Conservation (phyloP, 192 early-diverging fungal species). For the Rhizophagus clarus region DNA sequence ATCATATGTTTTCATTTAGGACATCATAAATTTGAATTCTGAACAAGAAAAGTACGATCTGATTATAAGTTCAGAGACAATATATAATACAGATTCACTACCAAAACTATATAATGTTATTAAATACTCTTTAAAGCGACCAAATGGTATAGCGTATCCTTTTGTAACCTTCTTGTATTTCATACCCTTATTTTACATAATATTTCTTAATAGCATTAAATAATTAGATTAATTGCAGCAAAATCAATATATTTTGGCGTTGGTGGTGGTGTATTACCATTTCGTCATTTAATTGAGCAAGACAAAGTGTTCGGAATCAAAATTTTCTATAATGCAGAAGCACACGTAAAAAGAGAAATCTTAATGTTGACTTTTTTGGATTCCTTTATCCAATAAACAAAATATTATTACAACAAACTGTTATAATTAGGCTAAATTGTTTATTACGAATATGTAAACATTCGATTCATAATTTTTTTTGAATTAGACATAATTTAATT, state of each 20-base stretch:
- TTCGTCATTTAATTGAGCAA: conserved; percentile 62
- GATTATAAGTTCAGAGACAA: conserved; percentile 78
- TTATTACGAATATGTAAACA: too few species aligned
- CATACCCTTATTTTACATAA: background rate
- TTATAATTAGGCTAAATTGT: too few species aligned
- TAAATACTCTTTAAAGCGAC: conserved; percentile 52
- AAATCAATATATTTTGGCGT: conserved; percentile 97
- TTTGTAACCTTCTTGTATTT: background rate
- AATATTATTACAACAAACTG: background rate
- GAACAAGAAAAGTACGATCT: conserved; percentile 65
- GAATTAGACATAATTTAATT: too few species aligned
- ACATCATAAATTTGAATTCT: conserved; percentile 45
- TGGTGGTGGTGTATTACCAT: conserved; percentile 78
- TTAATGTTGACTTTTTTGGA: conserved; percentile 33
- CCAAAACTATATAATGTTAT: conserved; percentile 64
- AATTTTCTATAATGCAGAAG: conserved; percentile 62
- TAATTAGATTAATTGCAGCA: conserved; percentile 75
- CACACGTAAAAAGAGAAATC: conserved; percentile 74
- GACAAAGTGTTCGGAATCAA: conserved; percentile 58
- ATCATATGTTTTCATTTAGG: conserved; percentile 17
- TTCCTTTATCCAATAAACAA: background rate
- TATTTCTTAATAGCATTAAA: background rate
- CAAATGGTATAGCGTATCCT: conserved; percentile 50
- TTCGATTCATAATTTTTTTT: too few species aligned
- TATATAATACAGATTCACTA: conserved; percentile 69